Evolutionary conservation across 1,284 basidiomycete genomes (phyloP).

Genomic region (Ceratobasidium sp.): DNA sequence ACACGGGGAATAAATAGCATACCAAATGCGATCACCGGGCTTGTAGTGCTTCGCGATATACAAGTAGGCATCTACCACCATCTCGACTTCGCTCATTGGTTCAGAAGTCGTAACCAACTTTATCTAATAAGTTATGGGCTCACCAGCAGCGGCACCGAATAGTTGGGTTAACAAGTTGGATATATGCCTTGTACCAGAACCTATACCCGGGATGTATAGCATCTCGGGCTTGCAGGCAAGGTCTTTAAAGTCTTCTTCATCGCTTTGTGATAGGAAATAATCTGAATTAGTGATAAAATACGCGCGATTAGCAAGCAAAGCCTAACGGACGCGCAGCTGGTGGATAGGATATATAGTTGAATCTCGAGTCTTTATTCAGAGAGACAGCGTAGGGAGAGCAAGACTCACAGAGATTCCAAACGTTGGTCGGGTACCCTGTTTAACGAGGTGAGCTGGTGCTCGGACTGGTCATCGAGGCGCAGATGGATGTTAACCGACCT

Average conservation of each 20-base stretch:
- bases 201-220: constrained; percentile 37
- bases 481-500: background rate
- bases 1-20: background rate
- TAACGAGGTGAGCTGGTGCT: no score
- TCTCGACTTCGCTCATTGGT: constrained; percentile 16
- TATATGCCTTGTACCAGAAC: constrained; percentile 23
- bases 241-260: no score
- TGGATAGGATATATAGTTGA: no score
- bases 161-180: constrained; percentile 28
- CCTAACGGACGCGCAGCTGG: no score
- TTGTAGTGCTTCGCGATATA: constrained; percentile 20
- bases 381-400: no score
- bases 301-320: no score
- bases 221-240: background rate
- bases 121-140: background rate
- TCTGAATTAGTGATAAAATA: background rate
- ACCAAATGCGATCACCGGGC: constrained; percentile 34
- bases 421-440: constrained; percentile 8
- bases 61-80: constrained; percentile 24
- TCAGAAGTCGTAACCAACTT: background rate
- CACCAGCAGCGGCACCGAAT: constrained; percentile 23
- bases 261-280: background rate
- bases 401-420: constrained; percentile 31
- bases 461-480: background rate
- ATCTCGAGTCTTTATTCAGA: no score